Evolutionary conservation across 2,329 filamentous ascomycete genomes (phyloP), one percentile per base, ranked within the genome.

Genomic region (Aureobasidium sp.): DNA sequence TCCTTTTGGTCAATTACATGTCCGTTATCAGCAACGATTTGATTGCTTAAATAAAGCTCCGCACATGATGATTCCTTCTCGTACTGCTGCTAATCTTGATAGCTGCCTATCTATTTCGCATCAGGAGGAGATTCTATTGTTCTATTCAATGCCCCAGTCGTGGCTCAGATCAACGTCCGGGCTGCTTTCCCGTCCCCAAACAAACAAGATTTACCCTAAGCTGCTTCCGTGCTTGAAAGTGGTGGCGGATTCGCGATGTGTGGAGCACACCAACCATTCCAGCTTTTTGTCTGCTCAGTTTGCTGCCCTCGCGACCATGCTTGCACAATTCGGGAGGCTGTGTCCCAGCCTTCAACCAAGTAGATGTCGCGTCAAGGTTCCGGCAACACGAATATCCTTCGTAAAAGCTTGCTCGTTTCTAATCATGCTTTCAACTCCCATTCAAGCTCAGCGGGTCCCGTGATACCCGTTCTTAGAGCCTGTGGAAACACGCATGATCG

Each of bases 1-100:
- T 53, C 42, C 60, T 37, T 55, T 61, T 29, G 27, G 41, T 46
- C 59, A 12, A 61, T 55, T 55, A 42, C 48, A 26, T 61, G 46
- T 61, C 50, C 48, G 46, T 61, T 61, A 61, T 46, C 26, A 53
- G 58, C 37, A 61, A 61, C 60, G 50, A 62, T 62, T 55, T 53
- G 48, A 48, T 62, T 53, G 50, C 42, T 29, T 39, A 47, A 29
- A 37, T 56, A n/a, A 48, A 46, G 12, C 48, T 46, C 32, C 20
- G 32, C 60, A 56, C 37, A 62, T 53, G 34, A 37, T 53, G 27
- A 37, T 37, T 15, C 32, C 39, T 39, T 47, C 47, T 46, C 58
- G 37, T 52, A 47, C 47, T 44, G 34, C 44, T 37, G 27, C 57
- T 37, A 61, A 48, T 50, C 57, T 61, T 44, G 36, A 10, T 47